A percentile compares a stretch with the other conserved stretches of the same genome.
Conservation (phyloP, 345 rosid genomes). For the Brassica cretica region DNA sequence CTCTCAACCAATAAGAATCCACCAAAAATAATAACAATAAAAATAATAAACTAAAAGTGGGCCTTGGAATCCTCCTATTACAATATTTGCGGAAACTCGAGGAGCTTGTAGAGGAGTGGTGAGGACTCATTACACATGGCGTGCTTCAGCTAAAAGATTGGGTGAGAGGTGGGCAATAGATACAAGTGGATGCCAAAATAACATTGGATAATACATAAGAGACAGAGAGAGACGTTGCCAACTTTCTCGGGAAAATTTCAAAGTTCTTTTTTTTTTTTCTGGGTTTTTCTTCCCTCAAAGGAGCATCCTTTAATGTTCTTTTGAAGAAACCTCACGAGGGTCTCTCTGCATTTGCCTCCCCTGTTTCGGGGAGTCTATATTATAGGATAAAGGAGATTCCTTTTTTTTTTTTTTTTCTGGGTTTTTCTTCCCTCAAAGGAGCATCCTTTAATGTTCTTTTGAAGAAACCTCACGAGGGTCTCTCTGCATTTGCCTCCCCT, state of each 20-base stretch:
- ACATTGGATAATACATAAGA: conserved; percentile 11
- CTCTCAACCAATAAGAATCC: conserved; percentile 34
- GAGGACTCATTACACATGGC: conserved; percentile 34
- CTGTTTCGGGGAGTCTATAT: conserved; percentile 31
- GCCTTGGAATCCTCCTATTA: conserved; percentile 6
- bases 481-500: conserved; percentile 24
- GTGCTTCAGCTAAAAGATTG: conserved; percentile 14
- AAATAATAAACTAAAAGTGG: conserved; percentile 5
- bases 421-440: conserved; percentile 29
- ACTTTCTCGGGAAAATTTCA: conserved; percentile 24
- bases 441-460: conserved; percentile 31
- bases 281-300: conserved; percentile 33
- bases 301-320: conserved; percentile 31
- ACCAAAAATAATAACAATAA: neutral
- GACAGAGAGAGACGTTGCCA: conserved; percentile 11
- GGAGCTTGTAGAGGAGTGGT: conserved; percentile 9
- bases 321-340: conserved; percentile 29
- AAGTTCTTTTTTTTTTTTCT: conserved; percentile 21
- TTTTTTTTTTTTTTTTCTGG: conserved; percentile 32
- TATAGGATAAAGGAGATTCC: conserved; percentile 12
- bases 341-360: conserved; percentile 17
- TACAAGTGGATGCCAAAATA: conserved; percentile 29
- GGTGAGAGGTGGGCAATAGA: conserved; percentile 32
- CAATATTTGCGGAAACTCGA: conserved; percentile 30
- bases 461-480: conserved; percentile 26